Evolutionary conservation across 2,329 filamentous ascomycete species (phyloP).

Genomic region (Talaromyces sp.): DNA sequence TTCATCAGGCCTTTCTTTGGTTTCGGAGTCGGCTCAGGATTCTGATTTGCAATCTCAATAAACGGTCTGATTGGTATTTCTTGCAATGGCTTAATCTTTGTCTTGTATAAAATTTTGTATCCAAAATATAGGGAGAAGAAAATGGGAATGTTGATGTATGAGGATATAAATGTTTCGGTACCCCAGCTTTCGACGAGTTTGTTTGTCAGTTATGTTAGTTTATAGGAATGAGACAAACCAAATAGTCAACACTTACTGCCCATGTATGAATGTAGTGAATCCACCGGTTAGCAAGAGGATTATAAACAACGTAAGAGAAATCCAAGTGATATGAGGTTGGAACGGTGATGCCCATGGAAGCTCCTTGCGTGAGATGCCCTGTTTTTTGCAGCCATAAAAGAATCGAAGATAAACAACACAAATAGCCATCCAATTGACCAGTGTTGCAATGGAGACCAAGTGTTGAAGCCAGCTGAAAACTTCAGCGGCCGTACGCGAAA

Average conservation of each 20-base stretch:
- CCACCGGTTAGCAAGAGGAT: constrained; percentile 70
- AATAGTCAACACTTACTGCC: constrained; percentile 40
- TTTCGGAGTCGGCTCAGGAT: constrained; percentile 29
- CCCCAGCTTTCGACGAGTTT: constrained; percentile 31
- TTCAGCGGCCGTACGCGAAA: constrained; percentile 48
- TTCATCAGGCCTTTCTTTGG: constrained; percentile 21
- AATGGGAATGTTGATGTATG: constrained; percentile 61
- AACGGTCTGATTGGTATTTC: constrained; percentile 52
- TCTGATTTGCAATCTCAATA: constrained; percentile 40
- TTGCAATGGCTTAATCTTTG: constrained; percentile 49
- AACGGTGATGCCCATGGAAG: constrained; percentile 43
- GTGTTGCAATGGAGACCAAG: constrained; percentile 63
- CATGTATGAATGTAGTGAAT: constrained; percentile 60
- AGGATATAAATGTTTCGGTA: constrained; percentile 6
- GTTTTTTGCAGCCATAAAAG: constrained; percentile 36
- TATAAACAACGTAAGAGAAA: constrained; percentile 48
- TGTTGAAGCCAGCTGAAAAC: constrained; percentile 72
- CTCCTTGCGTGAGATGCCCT: constrained; percentile 26
- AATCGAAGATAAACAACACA: constrained; percentile 35
- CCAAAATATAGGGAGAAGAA: constrained; percentile 53
- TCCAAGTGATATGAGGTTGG: constrained; percentile 63
- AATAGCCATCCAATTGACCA: constrained; percentile 60
- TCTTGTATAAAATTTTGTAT: constrained; percentile 44
- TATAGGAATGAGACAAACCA: constrained; percentile 56
- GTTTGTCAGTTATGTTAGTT: constrained; percentile 53